Evolutionary conservation across 2,329 filamentous ascomycete genomes (phyloP).

Genomic region (Didymella pinodella): DNA sequence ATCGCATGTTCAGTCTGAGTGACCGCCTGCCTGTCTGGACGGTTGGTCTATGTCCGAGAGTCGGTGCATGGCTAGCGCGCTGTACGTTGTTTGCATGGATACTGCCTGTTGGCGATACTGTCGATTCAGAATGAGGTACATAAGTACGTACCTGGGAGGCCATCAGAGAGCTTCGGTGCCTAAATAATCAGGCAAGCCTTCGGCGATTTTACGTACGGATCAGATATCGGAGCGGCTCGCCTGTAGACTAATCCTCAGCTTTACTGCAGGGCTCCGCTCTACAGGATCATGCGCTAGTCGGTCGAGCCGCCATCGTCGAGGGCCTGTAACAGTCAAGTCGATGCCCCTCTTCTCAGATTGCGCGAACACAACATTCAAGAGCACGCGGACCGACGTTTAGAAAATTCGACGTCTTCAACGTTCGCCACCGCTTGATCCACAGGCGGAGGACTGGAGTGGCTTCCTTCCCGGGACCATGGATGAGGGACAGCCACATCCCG

Average conservation of each 20-base stretch:
- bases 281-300: conserved; percentile 20
- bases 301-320: conserved; percentile 21
- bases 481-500: conserved; percentile 49
- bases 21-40: conserved; percentile 1
- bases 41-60: conserved; percentile 1
- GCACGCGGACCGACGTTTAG: neutral
- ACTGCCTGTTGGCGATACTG: conserved; percentile 1
- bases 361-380: conserved; percentile 6
- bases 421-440: conserved; percentile 26
- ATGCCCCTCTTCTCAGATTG: conserved; percentile 15
- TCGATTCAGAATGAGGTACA: conserved; percentile 2
- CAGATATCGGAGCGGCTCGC: conserved; percentile 17
- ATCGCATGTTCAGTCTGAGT: conserved; percentile 6
- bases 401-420: conserved; percentile 14
- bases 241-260: conserved; percentile 12
- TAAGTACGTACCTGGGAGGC: conserved; percentile 12
- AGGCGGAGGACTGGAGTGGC: conserved; percentile 29
- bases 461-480: conserved; percentile 49
- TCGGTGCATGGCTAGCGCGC: conserved; percentile 14
- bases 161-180: conserved; percentile 3
- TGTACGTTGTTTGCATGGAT: conserved; percentile 5
- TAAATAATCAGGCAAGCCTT: conserved; percentile 3
- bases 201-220: conserved; percentile 13
- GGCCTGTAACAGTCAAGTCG: conserved; percentile 15
- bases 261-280: conserved; percentile 18